phyloP scores from a whole-genome alignment of 352 stramenopile genomes.

The Pythium biforme region DNA sequence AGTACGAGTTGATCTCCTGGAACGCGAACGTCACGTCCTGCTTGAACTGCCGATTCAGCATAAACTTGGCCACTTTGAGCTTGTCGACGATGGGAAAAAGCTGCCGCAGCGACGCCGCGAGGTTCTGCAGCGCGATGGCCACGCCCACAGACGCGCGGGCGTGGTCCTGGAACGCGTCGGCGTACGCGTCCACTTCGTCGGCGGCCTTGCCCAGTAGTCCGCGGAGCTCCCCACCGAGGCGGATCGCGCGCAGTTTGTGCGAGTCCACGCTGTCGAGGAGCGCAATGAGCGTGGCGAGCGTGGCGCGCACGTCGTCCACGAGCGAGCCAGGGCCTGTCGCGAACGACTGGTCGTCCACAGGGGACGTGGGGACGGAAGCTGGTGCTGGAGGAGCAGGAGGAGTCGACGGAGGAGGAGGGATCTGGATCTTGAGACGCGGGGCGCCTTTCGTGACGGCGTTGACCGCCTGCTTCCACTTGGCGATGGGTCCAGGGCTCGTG shows the following conservation, averaged over 20 bases:
- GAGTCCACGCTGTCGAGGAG: conserved; percentile 62
- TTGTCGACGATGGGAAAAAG: conserved; percentile 55
- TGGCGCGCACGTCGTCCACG: conserved; percentile 30
- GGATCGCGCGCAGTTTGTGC: conserved; percentile 58
- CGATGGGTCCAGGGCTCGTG: background rate
- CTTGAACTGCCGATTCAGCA: conserved; percentile 82
- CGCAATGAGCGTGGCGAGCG: conserved; percentile 44
- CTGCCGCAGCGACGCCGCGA: conserved; percentile 55
- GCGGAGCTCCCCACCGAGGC: conserved; percentile 68
- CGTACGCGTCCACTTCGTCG: conserved; percentile 72
- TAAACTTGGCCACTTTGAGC: conserved; percentile 57
- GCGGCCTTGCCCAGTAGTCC: conserved; percentile 76
- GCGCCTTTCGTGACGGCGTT: conserved; percentile 5
- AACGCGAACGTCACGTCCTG: conserved; percentile 74
- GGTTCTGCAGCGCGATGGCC: conserved; percentile 75
- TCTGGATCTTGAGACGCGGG: conserved; percentile 15
- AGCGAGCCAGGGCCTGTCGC: conserved; percentile 14
- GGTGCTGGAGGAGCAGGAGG: background rate
- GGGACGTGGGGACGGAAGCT: no score
- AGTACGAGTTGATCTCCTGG: conserved; percentile 86
- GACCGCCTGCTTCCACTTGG: conserved; percentile 22
- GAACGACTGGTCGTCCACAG: conserved; percentile 7
- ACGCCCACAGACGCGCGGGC: conserved; percentile 43
- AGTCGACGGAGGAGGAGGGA: conserved; percentile 8
- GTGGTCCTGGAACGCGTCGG: conserved; percentile 57